These are phyloP conservation scores for Neoboletus subvelutipes DNA, from an alignment of 768 basidiomycete genomes.

Conservation along the genomic window DNA sequence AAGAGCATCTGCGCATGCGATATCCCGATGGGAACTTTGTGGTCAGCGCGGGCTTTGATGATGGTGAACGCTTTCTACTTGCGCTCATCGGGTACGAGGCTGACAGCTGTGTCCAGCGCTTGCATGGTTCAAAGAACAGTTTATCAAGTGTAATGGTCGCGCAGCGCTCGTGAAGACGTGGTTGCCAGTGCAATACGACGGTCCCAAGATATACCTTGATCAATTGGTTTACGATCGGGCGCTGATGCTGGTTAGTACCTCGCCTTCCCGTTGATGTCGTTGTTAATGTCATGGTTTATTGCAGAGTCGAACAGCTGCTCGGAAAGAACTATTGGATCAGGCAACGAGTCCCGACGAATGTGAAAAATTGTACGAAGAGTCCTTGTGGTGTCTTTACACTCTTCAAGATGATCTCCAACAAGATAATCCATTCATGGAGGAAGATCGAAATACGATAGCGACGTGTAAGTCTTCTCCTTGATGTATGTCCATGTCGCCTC, in stretches of 20 bases:
- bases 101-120: conserved; percentile 47
- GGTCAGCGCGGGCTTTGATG: conserved; percentile 78
- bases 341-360: conserved; percentile 76
- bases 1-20: conserved; percentile 81
- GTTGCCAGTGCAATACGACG: conserved; percentile 79
- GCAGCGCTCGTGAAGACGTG: conserved; percentile 86
- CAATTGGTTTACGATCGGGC: conserved; percentile 93
- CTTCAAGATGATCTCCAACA: conserved; percentile 87
- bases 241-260: conserved; percentile 66
- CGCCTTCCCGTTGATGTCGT: neutral
- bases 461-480: conserved; percentile 53
- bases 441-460: conserved; percentile 75
- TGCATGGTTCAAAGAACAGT: conserved; percentile 90
- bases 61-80: conserved; percentile 46
- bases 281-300: neutral
- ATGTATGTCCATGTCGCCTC: neutral
- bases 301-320: conserved; percentile 90
- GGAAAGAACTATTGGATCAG: conserved; percentile 84
- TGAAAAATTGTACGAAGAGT: conserved; percentile 93
- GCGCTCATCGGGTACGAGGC: conserved; percentile 8
- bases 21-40: conserved; percentile 73
- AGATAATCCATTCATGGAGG: conserved; percentile 82
- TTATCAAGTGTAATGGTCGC: conserved; percentile 92
- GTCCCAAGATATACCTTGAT: conserved; percentile 82
- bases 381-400: conserved; percentile 90